phyloP scores from a whole-genome alignment of 2,329 filamentous ascomycete species.

The Pezicula radicicola region DNA sequence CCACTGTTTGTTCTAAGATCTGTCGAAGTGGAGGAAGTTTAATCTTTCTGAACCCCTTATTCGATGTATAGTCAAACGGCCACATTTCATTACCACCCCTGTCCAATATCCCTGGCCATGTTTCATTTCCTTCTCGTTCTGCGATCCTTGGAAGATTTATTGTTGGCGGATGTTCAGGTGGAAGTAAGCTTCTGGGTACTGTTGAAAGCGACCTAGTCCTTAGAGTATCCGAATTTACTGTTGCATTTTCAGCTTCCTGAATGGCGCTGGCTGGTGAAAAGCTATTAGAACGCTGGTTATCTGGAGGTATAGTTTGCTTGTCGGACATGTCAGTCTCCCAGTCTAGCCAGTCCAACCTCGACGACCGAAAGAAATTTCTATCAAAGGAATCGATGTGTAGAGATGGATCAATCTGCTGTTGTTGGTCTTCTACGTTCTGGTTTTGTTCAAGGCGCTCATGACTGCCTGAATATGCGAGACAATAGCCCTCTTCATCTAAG shows the following conservation, averaged over 20 bases:
- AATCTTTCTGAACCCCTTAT: slow-evolving; percentile 1
- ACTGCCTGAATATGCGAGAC: not conserved
- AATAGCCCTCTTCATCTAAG: not conserved
- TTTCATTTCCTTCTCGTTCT: not conserved
- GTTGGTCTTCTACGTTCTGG: not conserved
- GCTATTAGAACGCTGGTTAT: not conserved
- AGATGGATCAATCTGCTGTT: not conserved
- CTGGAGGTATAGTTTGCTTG: not conserved
- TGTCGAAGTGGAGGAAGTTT: not conserved
- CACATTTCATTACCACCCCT: slow-evolving; percentile 1
- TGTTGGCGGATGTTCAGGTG: not conserved
- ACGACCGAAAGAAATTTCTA: not conserved
- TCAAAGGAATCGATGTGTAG: not conserved
- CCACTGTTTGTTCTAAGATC: slow-evolving; percentile 1
- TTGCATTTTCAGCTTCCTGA: not conserved
- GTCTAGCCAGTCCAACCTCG: not conserved
- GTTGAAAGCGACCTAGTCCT: not conserved
- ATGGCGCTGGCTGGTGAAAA: not conserved
- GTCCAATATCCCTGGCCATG: not conserved
- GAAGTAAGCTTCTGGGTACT: not conserved
- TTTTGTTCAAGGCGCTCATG: not conserved
- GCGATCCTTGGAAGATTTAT: not conserved
- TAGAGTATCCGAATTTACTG: not conserved
- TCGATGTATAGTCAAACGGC: slow-evolving; percentile 2
- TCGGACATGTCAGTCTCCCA: slow-evolving; percentile 1